Evolutionary conservation across 352 stramenopile species (phyloP), one percentile per base, ranked within the genome.

Genomic region (Thraustochytrium striatum): DNA sequence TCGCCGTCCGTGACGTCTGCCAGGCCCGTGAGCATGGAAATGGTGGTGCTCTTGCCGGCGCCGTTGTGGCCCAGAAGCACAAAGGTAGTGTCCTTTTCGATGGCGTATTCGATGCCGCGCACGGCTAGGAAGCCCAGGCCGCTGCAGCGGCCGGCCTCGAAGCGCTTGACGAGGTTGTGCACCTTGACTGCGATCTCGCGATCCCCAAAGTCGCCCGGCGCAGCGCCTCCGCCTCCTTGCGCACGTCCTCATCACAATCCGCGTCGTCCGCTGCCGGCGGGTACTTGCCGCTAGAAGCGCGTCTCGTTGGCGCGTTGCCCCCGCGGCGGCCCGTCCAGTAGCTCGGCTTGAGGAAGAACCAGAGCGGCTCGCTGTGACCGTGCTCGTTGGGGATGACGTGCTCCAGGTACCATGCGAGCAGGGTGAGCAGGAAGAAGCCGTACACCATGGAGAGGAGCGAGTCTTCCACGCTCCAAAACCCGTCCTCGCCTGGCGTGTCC

Each of bases 21-120:
- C 36, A 95, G 1, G 2, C 93, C 93, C 0, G 91, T 98, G 32
- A 98, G 84, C 89, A 97, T 96, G 13, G 85, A 92, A 39, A 98
- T 95, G 0, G 90, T 89, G 0, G 93, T 98, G 33, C 90, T 92
- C 81, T 97, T 98, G 3, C 93, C 79, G 35, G 92, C 91, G 59
- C 94, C 94, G 81, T 98, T 98, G 83, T 98, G 93, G 0, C 94
- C 94, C 2, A 98, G 83, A 0, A 98, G 82, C 83, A 89, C 94
- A n/a, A 92, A 97, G 81, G 96, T 94, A 78, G 98, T 91, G 0
- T 90, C 91, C 82, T 95, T 86, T 61, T 97, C 96, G 68, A 98
- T 87, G 28, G 85, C 87, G 21, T 97, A 68, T 80, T 85, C 80
- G 3, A 98, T 61, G 11, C 86, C 86, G 25, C 94, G 83, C 0